Conservation (phyloP, 805 yeast species). For the Saccharomyces paradoxus region DNA sequence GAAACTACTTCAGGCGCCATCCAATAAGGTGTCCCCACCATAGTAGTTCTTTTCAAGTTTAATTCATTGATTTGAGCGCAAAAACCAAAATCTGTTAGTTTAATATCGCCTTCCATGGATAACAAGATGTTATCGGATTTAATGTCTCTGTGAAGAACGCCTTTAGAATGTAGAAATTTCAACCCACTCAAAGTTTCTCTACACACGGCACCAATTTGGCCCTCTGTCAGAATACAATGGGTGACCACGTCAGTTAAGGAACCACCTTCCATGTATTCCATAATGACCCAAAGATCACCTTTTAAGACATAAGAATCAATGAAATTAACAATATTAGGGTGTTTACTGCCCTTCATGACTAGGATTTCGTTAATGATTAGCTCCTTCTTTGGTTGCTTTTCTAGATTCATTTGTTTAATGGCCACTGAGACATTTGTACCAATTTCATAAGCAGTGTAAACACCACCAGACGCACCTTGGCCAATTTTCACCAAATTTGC, state of each 20-base stretch:
- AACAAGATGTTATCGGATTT: slow-evolving; percentile 88
- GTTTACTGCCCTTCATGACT: slow-evolving; percentile 90
- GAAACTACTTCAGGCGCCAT: slow-evolving; percentile 99
- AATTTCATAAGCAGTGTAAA: slow-evolving; percentile 72
- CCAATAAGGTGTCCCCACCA: slow-evolving; percentile 99
- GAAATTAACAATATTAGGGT: slow-evolving; percentile 88
- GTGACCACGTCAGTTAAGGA: slow-evolving; percentile 92
- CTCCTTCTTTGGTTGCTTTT: slow-evolving; percentile 92
- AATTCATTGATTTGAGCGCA: slow-evolving; percentile 87
- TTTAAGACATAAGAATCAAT: slow-evolving; percentile 73
- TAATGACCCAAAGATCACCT: slow-evolving; percentile 89
- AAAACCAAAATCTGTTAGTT: slow-evolving; percentile 91
- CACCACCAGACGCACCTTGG: slow-evolving; percentile 98
- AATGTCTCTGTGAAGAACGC: slow-evolving; percentile 92
- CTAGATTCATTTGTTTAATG: slow-evolving; percentile 91
- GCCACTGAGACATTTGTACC: slow-evolving; percentile 64
- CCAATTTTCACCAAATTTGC: slow-evolving; percentile 76
- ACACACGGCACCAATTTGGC: slow-evolving; percentile 91
- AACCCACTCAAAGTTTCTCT: slow-evolving; percentile 84
- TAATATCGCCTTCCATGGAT: slow-evolving; percentile 78
- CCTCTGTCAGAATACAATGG: slow-evolving; percentile 79
- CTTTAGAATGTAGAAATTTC: slow-evolving; percentile 79
- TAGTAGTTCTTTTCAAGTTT: slow-evolving; percentile 83
- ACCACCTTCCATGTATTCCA: slow-evolving; percentile 99
- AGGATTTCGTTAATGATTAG: slow-evolving; percentile 88